Conservation (phyloP, 2,329 filamentous ascomycete species). For the Dothistroma pini region DNA sequence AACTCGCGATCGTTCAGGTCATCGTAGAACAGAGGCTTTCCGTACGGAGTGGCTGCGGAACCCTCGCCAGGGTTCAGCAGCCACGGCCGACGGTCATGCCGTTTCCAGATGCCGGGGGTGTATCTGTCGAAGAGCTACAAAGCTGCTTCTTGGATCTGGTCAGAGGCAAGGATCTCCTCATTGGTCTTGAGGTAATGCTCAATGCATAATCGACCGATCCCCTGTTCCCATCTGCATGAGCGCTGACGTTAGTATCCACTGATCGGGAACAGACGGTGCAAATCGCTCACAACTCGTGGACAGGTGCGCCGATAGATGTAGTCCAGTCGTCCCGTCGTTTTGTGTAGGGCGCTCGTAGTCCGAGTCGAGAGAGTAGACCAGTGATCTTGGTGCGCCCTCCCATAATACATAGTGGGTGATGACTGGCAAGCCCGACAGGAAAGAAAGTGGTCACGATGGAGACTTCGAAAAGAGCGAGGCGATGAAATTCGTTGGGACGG, state of each 20-base stretch:
- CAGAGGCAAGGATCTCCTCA: background rate
- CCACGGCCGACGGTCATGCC: background rate
- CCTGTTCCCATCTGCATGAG: background rate
- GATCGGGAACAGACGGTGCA: too few species aligned
- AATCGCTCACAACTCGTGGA: conserved; percentile 3
- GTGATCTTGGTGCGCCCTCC: background rate
- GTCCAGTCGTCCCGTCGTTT: background rate
- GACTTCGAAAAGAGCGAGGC: too few species aligned
- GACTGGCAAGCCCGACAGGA: background rate
- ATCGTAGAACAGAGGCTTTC: conserved; percentile 1
- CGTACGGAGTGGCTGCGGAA: background rate
- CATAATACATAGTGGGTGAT: background rate
- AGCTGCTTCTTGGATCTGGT: background rate
- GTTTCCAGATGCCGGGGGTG: conserved; percentile 1
- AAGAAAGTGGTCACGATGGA: too few species aligned
- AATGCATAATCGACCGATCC: background rate
- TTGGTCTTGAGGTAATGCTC: conserved; percentile 5
- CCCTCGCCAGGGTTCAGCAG: conserved; percentile 1
- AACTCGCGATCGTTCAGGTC: conserved; percentile 1
- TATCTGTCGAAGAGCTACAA: background rate
- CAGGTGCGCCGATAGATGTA: background rate
- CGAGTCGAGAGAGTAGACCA: background rate
- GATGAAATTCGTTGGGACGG: too few species aligned
- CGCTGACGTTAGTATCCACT: too few species aligned
- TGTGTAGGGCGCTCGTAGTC: conserved; percentile 4